Conservation (phyloP, 768 basidiomycete genomes). For the Auricularia cornea region DNA sequence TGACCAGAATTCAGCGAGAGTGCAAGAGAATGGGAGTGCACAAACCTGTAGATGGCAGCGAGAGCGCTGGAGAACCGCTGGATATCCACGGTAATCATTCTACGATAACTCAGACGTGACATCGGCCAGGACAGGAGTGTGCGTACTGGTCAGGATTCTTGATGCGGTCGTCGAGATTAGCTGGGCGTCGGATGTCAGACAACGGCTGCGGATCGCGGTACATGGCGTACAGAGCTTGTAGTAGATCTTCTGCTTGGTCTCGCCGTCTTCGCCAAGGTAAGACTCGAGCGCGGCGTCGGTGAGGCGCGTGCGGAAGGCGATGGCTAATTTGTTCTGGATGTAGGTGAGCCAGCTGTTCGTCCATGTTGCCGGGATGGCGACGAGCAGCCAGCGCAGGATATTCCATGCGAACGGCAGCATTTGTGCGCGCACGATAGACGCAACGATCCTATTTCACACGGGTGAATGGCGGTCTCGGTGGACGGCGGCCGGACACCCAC, state of each 20-base stretch:
- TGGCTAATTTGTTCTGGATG: constrained; percentile 86
- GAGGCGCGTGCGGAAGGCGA: constrained; percentile 79
- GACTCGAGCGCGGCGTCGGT: constrained; percentile 74
- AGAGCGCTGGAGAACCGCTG: constrained; percentile 85
- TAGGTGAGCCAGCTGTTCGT: constrained; percentile 90
- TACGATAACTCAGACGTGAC: constrained; percentile 21
- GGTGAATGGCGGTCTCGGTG: neutral
- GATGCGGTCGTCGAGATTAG: constrained; percentile 90
- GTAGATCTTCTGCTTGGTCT: constrained; percentile 72
- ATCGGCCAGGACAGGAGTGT: neutral
- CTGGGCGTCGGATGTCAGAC: constrained; percentile 28
- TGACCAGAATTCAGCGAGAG: constrained; percentile 11
- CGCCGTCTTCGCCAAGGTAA: constrained; percentile 69
- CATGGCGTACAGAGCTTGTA: constrained; percentile 73
- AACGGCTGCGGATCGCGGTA: neutral
- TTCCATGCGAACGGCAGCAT: constrained; percentile 72
- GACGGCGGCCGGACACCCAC: constrained; percentile 32
- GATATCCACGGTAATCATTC: constrained; percentile 94
- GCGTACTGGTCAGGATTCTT: constrained; percentile 89
- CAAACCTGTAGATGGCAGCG: constrained; percentile 68
- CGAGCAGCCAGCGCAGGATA: constrained; percentile 81
- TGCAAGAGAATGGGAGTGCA: neutral
- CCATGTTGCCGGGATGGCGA: constrained; percentile 91
- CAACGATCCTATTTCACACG: constrained; percentile 65
- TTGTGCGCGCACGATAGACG: constrained; percentile 84